Base-by-base conservation (phyloP, 371 early-diverging fungal genomes). In the Lichtheimia ornata region DNA sequence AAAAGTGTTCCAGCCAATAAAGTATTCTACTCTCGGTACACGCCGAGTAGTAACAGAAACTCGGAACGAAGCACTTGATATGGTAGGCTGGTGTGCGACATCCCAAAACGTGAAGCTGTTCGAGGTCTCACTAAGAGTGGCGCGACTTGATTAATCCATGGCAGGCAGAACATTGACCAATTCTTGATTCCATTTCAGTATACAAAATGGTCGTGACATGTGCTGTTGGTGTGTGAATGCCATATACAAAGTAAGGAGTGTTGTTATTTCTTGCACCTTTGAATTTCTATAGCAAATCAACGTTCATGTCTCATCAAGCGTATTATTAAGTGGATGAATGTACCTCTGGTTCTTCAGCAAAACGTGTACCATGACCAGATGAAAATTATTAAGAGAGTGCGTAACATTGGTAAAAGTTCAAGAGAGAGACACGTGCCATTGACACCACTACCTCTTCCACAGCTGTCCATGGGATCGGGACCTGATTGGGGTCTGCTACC, bases 391-490 rank as follows among this genome's bases (percentile, higher is more conserved):
- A 28, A n/a, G 18, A 12, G 22, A 20, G 25, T 12, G 25, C 11
- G 9, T 20, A 22, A 22, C 22, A 22, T 22, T 22, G n/a, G 2
- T 22, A 18, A 41, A 18, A 2, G 17, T 13, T 54, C 4, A 5
- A 18, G 20, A 49, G 40, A 35, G n/a, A 13, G n/a, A 59, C 4
- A 45, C 59, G 22, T 64, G 72, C 71, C 76, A 22, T 44, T 54
- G 5, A 71, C 73, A 41, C 70, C 76, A 54, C 71, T 64, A 13
- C 15, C 61, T 54, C 72, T 72, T 4, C 86, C 86, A 22, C 81
- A 81, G 50, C 88, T 86, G 50, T 84, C 84, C 50, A 76, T 73
- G 2, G 86, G 88, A 61, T 85, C 81, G 2, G 64, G 61, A 22
- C 71, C 81, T 2, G 83, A 60, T 13, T 18, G 59, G 6, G 62